Base-by-base conservation (phyloP, 2,329 filamentous ascomycete genomes). In the Cladosporium colombiae region DNA sequence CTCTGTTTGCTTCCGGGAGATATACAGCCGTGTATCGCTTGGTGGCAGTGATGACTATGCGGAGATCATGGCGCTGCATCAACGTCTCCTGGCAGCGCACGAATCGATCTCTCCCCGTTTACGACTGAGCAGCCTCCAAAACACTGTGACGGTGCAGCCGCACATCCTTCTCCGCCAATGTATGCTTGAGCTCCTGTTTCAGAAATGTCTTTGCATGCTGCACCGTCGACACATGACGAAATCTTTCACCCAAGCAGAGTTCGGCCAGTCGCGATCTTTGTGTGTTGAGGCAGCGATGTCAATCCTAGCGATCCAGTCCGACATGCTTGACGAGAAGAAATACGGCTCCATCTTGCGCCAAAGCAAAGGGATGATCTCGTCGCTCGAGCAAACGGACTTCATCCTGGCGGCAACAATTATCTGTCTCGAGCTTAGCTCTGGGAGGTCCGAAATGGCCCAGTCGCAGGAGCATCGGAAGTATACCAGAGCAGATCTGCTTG, bases 321-420 rank as follows among this genome's bases (percentile, higher is more conserved):
- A 46, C 3, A 46, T 46, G 40, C 40, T 46, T n/a, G 40, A 46
- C n/a, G 40, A 46, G n/a, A 46, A 21, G n/a, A 46, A 23, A 10
- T 46, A 46, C 3, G 40, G 40, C 8, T 6, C n/a, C 8, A 21
- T 46, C 10, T 46, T 46, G 10, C 40, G 40, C n/a, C 8, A 10
- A 21, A 46, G 40, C 40, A 46, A 46, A 13, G 40, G 27, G 2
- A 3, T 55, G n/a, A n/a, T 55, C 16, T 55, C 52, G 27, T 55
- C 52, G 4, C 52, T 55, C 52, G 52, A 55, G 52, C 52, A 55
- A 21, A 55, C 52, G 27, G 80, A 82, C 65, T 85, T 83, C 67
- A 72, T 84, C 3, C 73, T 84, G 0, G 81, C 80, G 3, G 80
- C 80, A 13, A 83, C 81, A 74, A 72, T 84, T 11, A 71, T 84